Conservation (phyloP, 2,329 filamentous ascomycete species). For the Phialophora chinensis region DNA sequence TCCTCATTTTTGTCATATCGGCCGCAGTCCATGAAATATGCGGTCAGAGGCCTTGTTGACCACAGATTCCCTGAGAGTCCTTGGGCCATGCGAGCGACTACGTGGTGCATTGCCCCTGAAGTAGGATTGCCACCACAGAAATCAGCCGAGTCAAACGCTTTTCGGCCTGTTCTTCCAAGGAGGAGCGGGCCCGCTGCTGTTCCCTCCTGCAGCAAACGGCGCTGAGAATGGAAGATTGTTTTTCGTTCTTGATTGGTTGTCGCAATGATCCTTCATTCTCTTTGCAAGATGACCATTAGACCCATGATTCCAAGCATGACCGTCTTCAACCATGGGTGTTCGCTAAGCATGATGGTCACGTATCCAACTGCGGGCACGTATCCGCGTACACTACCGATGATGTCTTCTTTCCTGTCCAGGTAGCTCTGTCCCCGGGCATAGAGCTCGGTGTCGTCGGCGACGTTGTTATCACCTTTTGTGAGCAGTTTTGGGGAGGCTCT, state of each 20-base stretch:
- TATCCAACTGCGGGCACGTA: conserved; percentile 97
- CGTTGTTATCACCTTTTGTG: conserved; percentile 97
- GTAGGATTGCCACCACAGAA: background rate
- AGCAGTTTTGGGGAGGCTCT: conserved; percentile 65
- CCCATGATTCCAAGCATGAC: conserved; percentile 96
- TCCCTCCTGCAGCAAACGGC: conserved; percentile 4
- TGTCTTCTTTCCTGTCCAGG: conserved; percentile 78
- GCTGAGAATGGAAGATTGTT: background rate
- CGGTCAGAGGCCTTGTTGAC: background rate
- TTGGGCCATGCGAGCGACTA: background rate
- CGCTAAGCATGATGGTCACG: conserved; percentile 92
- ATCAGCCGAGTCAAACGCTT: background rate
- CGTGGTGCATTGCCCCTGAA: background rate
- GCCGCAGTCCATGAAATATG: background rate
- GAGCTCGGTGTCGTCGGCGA: conserved; percentile 87
- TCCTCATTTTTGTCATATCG: background rate
- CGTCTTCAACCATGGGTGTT: conserved; percentile 96
- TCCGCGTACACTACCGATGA: conserved; percentile 88
- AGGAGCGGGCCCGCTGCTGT: background rate
- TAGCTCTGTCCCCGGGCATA: conserved; percentile 88
- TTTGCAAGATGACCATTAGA: conserved; percentile 85
- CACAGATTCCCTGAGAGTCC: background rate
- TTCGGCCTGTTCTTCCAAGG: background rate
- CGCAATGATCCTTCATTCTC: conserved; percentile 65
- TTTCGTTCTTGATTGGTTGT: conserved; percentile 1